Evolutionary conservation across 192 early-diverging fungal species (phyloP), one percentile per base, ranked within the genome.

Genomic region (Rhizoclosmatium sp.): DNA sequence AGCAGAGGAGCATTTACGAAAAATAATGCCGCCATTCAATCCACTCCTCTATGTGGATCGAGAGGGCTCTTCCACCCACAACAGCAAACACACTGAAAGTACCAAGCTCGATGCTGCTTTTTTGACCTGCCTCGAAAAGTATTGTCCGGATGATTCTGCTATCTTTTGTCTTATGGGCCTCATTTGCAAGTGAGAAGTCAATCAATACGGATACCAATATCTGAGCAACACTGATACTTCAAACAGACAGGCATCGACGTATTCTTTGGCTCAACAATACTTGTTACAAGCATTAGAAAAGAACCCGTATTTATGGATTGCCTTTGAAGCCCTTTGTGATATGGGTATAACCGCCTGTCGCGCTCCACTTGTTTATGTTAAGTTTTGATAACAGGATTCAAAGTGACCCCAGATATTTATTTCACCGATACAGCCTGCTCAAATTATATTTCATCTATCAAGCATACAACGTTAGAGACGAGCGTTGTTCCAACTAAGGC

Each of bases 301-400:
- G 51, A 79, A 83, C 80, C 82, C 87, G 42, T 82, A 83, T 44
- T 46, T 81, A 58, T 88, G 87, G 87, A 75, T 42, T 19, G 85
- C 85, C 7, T 86, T 74, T 54, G 75, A 85, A 69, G 66, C 58
- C 3, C 67, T 86, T 47, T 78, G 80, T 47, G 80, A 85, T 21
- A 47, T 86, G 31, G 85, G 86, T 79, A 51, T 45, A 80, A 47
- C 83, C 82, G 31, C 54, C 42, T 56, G 45, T 12, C 51, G 9
- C 51, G 16, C 9, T 16, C 51, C 51, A 12, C 51, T 16, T 54
- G 5, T 54, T 54, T 10, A 21, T 4, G 7, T 69, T 45, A 19
- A 64, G 40, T 64, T 69, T 58, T 71, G n/a, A 16, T 66, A 56
- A 49, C 47, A 80, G 69, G 71, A 49, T 40, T 16, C 0, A 62